Conservation (phyloP, 176 grass and related monocot genomes). For the Hordeum marinum region DNA sequence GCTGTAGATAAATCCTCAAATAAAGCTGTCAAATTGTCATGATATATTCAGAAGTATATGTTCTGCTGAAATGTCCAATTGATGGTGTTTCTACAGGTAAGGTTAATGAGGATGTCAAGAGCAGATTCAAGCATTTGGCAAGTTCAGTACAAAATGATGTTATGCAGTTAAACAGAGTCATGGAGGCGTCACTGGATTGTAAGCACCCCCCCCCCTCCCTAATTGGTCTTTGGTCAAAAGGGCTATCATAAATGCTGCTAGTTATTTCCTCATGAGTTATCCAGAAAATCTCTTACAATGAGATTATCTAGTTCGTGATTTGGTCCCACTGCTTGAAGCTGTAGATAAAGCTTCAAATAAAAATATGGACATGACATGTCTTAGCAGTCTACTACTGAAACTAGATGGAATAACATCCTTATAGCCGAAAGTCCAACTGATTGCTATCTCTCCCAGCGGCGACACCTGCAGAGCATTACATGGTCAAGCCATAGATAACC, state of each 20-base stretch:
- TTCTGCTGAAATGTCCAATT: neutral
- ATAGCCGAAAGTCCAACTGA: too few species aligned
- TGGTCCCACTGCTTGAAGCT: too few species aligned
- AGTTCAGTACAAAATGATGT: constrained; percentile 59
- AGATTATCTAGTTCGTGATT: too few species aligned
- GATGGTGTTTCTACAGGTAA: constrained; percentile 41
- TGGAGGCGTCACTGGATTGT: constrained; percentile 79
- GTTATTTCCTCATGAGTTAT: constrained; percentile 18
- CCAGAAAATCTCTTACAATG: too few species aligned
- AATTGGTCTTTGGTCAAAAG: neutral
- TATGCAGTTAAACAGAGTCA: constrained; percentile 63
- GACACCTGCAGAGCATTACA: too few species aligned
- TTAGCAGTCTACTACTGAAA: too few species aligned
- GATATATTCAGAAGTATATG: neutral
- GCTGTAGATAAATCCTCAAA: neutral
- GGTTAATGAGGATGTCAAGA: constrained; percentile 70
- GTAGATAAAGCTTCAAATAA: too few species aligned
- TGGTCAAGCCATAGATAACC: too few species aligned
- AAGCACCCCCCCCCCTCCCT: constrained; percentile 30
- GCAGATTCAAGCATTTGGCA: constrained; percentile 72
- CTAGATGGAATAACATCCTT: too few species aligned
- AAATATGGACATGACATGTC: too few species aligned
- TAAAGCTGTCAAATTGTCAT: neutral
- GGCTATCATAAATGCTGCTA: constrained; percentile 38
- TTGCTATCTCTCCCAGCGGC: too few species aligned